Percentiles rank a stretch among this genome's conserved stretches.
These are phyloP conservation scores for Plantago lanceolata DNA, from an alignment of 305 asterid genomes.

Conservation along the genomic window DNA sequence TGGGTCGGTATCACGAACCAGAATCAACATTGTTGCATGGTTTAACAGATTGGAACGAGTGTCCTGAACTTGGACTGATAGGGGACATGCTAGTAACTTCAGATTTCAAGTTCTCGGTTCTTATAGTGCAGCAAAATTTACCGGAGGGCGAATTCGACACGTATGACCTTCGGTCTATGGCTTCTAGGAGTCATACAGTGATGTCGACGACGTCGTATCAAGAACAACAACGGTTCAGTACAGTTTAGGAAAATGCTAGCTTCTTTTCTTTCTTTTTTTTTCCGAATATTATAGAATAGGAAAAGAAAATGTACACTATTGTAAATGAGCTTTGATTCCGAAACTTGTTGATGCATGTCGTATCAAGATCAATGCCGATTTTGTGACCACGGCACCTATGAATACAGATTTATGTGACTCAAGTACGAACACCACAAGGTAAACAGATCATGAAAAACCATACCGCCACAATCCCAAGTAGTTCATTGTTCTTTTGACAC, in stretches of 20 bases:
- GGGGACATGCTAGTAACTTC: constrained; percentile 37
- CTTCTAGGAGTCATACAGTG: not conserved
- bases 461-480: no score
- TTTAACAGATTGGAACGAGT: constrained; percentile 40
- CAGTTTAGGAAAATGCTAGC: not conserved
- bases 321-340: not conserved
- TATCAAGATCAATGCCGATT: no score
- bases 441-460: no score
- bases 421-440: no score
- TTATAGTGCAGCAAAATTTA: constrained; percentile 34
- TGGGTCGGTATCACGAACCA: constrained; percentile 36
- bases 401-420: no score
- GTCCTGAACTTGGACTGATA: constrained; percentile 39
- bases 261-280: no score
- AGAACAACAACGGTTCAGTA: not conserved
- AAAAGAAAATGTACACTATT: not conserved
- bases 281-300: no score
- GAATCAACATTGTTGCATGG: constrained; percentile 29
- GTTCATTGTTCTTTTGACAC: no score
- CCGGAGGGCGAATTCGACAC: not conserved
- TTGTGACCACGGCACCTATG: no score
- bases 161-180: not conserved
- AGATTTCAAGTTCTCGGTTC: constrained; percentile 30
- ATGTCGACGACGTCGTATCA: no score
- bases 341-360: no score